Percentiles rank a stretch among this genome's conserved stretches.
These are phyloP conservation scores for Trichophyton schoenleinii DNA, from an alignment of 2,329 filamentous ascomycete genomes.

Conservation along the genomic window DNA sequence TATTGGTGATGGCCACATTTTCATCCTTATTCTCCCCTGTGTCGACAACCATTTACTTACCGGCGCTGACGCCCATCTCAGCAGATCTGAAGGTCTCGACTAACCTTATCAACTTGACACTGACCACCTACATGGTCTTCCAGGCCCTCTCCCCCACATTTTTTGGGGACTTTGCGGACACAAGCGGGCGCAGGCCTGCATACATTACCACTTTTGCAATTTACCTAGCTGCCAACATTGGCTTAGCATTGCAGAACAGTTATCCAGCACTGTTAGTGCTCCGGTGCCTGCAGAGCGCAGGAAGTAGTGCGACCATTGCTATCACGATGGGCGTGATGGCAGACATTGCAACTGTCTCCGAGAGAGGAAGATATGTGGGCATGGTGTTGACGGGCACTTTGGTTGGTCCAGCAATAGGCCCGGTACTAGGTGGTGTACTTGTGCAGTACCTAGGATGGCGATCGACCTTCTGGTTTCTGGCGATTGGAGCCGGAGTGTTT, in stretches of 20 bases:
- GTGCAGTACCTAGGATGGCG: constrained; percentile 53
- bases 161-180: constrained; percentile 51
- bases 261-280: constrained; percentile 49
- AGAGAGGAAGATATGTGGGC: constrained; percentile 62
- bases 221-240: constrained; percentile 48
- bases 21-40: constrained; percentile 7
- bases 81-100: constrained; percentile 29
- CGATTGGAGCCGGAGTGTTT: constrained; percentile 39
- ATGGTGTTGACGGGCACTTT: constrained; percentile 49
- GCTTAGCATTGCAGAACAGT: constrained; percentile 45
- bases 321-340: constrained; percentile 59
- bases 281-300: constrained; percentile 50
- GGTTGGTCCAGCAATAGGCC: constrained; percentile 39
- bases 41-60: constrained; percentile 37
- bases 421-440: constrained; percentile 53
- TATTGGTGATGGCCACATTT: constrained; percentile 7
- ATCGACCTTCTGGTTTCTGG: constrained; percentile 58
- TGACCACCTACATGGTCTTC: constrained; percentile 42
- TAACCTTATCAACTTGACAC: constrained; percentile 38
- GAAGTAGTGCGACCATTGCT: constrained; percentile 57
- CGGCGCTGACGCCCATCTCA: constrained; percentile 24
- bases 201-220: constrained; percentile 47
- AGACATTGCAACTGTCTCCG: constrained; percentile 55
- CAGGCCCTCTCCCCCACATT: constrained; percentile 51
- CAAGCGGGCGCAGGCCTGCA: constrained; percentile 48